Percentiles rank a stretch among this genome's conserved stretches.
phyloP scores from a whole-genome alignment of 2,329 filamentous ascomycete species.

The Aureobasidium vineae region DNA sequence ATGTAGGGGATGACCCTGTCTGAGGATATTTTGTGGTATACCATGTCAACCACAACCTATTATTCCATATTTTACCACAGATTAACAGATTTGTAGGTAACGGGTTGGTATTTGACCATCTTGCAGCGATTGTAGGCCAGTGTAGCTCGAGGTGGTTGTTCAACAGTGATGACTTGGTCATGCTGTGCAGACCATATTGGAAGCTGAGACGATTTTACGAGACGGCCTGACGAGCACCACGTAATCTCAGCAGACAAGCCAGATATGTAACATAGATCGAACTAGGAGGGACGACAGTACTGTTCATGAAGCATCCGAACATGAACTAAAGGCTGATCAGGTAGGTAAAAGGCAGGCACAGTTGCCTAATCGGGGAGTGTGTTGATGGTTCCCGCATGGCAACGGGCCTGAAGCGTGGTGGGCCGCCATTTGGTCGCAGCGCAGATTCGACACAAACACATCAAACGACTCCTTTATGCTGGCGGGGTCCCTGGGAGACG shows the following conservation, averaged over 20 bases:
- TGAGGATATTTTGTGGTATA: neutral
- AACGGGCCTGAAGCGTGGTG: constrained; percentile 15
- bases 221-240: too few species aligned
- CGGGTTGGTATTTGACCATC: too few species aligned
- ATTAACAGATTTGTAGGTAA: neutral
- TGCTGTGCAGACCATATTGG: too few species aligned
- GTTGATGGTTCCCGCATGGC: constrained; percentile 4
- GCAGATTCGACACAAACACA: constrained; percentile 24
- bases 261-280: too few species aligned
- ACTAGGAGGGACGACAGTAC: too few species aligned
- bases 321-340: neutral
- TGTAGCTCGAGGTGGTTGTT: too few species aligned
- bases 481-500: neutral
- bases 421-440: constrained; percentile 13
- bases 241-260: too few species aligned
- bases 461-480: constrained; percentile 25
- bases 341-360: neutral
- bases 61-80: neutral
- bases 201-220: too few species aligned
- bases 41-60: neutral
- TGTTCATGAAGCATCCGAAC: neutral
- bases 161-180: too few species aligned
- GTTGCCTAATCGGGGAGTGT: constrained; percentile 12
- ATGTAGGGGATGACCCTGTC: neutral
- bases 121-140: too few species aligned